Conservation (phyloP, 2,329 filamentous ascomycete genomes). For the Exophiala alcalophila region DNA sequence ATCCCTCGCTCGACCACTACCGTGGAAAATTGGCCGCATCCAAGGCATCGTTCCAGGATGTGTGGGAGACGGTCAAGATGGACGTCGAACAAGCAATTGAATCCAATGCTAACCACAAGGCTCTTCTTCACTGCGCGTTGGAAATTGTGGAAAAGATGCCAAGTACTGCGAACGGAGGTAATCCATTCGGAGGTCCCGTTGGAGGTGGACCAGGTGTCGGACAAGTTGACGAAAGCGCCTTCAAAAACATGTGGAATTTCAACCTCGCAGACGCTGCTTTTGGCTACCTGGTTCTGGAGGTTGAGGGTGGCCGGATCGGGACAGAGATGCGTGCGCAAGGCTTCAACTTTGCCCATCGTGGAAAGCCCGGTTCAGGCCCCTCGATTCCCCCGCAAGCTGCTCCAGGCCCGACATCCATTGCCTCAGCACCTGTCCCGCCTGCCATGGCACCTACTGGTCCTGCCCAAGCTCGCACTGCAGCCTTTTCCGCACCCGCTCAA, state of each 20-base stretch:
- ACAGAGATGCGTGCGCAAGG: constrained; percentile 98
- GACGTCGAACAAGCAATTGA: constrained; percentile 94
- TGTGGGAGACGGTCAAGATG: constrained; percentile 96
- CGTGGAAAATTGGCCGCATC: constrained; percentile 96
- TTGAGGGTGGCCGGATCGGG: constrained; percentile 91
- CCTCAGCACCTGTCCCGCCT: constrained; percentile 15
- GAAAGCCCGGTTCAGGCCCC: constrained; percentile 36
- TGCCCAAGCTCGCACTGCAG: constrained; percentile 38
- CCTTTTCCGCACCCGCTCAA: constrained; percentile 42
- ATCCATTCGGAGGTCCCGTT: constrained; percentile 87
- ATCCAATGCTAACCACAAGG: constrained; percentile 91
- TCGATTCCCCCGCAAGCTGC: constrained; percentile 21
- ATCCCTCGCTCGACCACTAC: constrained; percentile 96
- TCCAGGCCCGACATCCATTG: constrained; percentile 5
- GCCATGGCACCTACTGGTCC: constrained; percentile 39
- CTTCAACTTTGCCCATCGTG: constrained; percentile 97
- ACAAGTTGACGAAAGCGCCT: constrained; percentile 95
- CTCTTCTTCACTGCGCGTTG: constrained; percentile 83
- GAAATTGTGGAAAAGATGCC: constrained; percentile 99
- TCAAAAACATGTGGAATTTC: constrained; percentile 99
- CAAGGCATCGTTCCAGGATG: constrained; percentile 97
- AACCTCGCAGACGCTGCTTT: constrained; percentile 90
- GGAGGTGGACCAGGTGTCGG: constrained; percentile 69
- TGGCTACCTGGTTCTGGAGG: constrained; percentile 89
- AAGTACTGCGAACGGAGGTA: constrained; percentile 86